These are phyloP conservation scores for Neurospora sp. DNA, from an alignment of 2,329 filamentous ascomycete species.

Conservation along the genomic window DNA sequence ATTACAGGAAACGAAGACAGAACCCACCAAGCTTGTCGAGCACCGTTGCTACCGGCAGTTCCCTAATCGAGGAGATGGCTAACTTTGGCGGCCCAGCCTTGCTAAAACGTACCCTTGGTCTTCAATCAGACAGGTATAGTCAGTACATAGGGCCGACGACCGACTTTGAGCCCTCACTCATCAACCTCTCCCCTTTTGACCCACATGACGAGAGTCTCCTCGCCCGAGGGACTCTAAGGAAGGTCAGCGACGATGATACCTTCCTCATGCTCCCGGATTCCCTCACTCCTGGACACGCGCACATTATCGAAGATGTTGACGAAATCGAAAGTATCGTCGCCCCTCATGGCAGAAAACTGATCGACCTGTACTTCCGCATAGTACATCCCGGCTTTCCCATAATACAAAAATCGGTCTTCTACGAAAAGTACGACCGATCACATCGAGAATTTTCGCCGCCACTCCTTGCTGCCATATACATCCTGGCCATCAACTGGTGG, in stretches of 20 bases:
- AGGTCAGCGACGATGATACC: conserved; percentile 67
- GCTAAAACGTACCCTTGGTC: conserved; percentile 60
- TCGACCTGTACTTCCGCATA: conserved; percentile 72
- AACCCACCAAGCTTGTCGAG: conserved; percentile 50
- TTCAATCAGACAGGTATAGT: conserved; percentile 69
- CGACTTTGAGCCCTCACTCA: conserved; percentile 73
- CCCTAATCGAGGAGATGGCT: conserved; percentile 59
- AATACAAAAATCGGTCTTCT: conserved; percentile 69
- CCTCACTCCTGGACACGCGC: conserved; percentile 61
- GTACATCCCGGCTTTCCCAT: conserved; percentile 78
- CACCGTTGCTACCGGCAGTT: conserved; percentile 46
- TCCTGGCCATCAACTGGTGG: conserved; percentile 84
- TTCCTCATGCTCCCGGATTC: conserved; percentile 73
- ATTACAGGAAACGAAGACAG: conserved; percentile 42
- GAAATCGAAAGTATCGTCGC: conserved; percentile 63
- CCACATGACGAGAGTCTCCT: conserved; percentile 71
- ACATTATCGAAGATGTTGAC: conserved; percentile 56
- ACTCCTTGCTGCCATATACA: conserved; percentile 70
- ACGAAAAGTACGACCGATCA: conserved; percentile 65
- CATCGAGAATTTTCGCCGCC: conserved; percentile 67
- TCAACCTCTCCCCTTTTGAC: conserved; percentile 72
- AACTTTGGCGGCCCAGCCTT: conserved; percentile 57
- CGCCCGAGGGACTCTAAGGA: conserved; percentile 57
- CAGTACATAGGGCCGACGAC: conserved; percentile 78
- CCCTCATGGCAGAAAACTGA: conserved; percentile 64